phyloP scores from a whole-genome alignment of 192 early-diverging fungal species.

The Entomortierella parvispora region DNA sequence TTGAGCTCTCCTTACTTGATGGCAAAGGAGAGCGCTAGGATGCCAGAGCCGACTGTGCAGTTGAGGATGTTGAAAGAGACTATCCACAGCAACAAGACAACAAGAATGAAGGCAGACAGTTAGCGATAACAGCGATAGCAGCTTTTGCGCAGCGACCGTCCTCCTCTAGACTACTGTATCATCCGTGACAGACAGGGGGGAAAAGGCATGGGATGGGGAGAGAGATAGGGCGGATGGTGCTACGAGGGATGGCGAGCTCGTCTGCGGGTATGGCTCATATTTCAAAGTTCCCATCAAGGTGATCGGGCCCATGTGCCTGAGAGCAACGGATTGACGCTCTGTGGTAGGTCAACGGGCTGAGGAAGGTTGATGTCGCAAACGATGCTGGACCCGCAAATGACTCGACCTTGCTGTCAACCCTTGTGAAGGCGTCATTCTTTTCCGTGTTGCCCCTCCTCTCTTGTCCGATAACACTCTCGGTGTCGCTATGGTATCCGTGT shows the following conservation, averaged over 20 bases:
- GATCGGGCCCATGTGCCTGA: not conserved
- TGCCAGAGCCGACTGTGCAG: conserved; percentile 74
- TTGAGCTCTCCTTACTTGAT: conserved; percentile 53
- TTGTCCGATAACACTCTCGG: too few relatives aligned
- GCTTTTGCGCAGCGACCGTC: not conserved
- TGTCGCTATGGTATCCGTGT: too few relatives aligned
- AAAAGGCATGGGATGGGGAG: too few relatives aligned
- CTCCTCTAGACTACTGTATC: not conserved
- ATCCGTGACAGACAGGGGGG: conserved; percentile 2
- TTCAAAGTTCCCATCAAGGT: not conserved
- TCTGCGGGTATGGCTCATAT: not conserved
- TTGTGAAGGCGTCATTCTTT: too few relatives aligned
- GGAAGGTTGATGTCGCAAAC: too few relatives aligned
- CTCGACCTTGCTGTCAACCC: too few relatives aligned
- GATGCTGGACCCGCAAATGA: too few relatives aligned
- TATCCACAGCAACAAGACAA: not conserved
- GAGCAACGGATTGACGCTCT: too few relatives aligned
- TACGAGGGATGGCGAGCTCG: not conserved
- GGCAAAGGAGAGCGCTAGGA: conserved; percentile 74
- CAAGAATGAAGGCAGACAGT: not conserved
- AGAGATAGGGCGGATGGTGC: too few relatives aligned
- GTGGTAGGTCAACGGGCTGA: too few relatives aligned
- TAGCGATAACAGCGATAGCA: not conserved
- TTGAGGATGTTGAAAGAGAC: conserved; percentile 73
- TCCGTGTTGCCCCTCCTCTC: not conserved